Evolutionary conservation across 352 stramenopile genomes (phyloP).

Genomic region (Pythium myriotylum): DNA sequence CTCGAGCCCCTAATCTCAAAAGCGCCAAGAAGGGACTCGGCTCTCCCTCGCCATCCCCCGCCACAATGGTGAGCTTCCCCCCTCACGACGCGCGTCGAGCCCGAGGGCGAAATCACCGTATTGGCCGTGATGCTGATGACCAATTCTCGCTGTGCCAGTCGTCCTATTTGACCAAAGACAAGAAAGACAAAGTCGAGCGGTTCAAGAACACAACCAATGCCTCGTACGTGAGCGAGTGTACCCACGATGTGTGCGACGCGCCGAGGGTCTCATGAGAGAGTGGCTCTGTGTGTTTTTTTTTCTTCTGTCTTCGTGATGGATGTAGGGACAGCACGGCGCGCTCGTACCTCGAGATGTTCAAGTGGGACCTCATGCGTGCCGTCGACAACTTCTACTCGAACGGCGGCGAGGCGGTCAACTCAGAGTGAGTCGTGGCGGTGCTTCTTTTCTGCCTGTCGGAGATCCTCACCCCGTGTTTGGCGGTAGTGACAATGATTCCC

Average conservation of each 20-base stretch:
- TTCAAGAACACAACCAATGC: conserved; percentile 82
- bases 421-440: conserved; percentile 12
- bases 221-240: conserved; percentile 39
- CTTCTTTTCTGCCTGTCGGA: background rate
- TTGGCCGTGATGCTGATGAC: background rate
- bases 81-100: background rate
- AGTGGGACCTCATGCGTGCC: conserved; percentile 76
- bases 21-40: too few relatives aligned
- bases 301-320: background rate
- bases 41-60: background rate
- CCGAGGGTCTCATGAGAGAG: background rate
- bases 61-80: conserved; percentile 1
- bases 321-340: conserved; percentile 65
- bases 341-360: conserved; percentile 79
- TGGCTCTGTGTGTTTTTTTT: too few relatives aligned
- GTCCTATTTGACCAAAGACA: conserved; percentile 42
- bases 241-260: background rate
- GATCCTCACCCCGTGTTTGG: background rate
- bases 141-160: conserved; percentile 12
- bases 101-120: background rate
- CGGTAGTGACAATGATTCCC: conserved; percentile 21
- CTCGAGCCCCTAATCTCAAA: background rate
- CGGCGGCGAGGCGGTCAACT: conserved; percentile 39
- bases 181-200: conserved; percentile 70
- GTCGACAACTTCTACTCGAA: conserved; percentile 82